A percentile compares a stretch with the other conserved stretches of the same genome.
These are phyloP conservation scores for Cystobasidiaceae sp. DNA, from an alignment of 1,284 basidiomycete genomes.

Conservation along the genomic window DNA sequence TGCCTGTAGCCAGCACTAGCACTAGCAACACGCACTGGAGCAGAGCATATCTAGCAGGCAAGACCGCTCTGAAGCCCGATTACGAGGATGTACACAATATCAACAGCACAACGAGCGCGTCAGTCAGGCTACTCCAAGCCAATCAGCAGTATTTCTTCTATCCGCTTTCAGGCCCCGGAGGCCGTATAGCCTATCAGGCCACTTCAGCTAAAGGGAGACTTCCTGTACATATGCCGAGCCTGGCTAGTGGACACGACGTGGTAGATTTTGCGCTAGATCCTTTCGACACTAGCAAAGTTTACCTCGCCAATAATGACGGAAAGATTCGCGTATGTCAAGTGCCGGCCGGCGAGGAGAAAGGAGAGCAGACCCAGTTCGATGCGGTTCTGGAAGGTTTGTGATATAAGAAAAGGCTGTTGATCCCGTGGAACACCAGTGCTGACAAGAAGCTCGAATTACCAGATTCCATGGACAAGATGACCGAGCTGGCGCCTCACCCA, in stretches of 20 bases:
- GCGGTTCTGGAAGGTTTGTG: not conserved
- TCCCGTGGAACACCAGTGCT: slow-evolving; percentile 47
- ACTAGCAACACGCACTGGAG: slow-evolving; percentile 43
- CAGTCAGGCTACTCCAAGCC: slow-evolving; percentile 46
- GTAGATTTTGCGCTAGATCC: slow-evolving; percentile 48
- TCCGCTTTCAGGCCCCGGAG: slow-evolving; percentile 51
- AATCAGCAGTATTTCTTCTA: slow-evolving; percentile 47
- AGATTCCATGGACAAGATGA: slow-evolving; percentile 47
- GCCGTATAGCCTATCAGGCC: slow-evolving; percentile 49
- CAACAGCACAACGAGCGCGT: slow-evolving; percentile 46
- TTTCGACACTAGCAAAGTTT: slow-evolving; percentile 44
- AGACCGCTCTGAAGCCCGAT: slow-evolving; percentile 49
- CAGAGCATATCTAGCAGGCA: slow-evolving; percentile 49
- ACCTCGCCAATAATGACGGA: slow-evolving; percentile 49
- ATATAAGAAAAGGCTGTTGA: not conserved
- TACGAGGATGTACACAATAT: slow-evolving; percentile 49
- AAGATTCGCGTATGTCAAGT: slow-evolving; percentile 47
- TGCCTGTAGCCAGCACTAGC: not conserved
- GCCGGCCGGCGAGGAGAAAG: slow-evolving; percentile 35
- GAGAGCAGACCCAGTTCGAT: slow-evolving; percentile 18
- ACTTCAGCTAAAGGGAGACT: slow-evolving; percentile 48
- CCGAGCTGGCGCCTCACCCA: slow-evolving; percentile 48
- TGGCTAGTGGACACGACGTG: slow-evolving; percentile 47
- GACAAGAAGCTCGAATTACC: too few species aligned
- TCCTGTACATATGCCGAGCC: slow-evolving; percentile 35